Base-by-base conservation (phyloP, 108 stramenopile species). In the Skeletonema marinoi region DNA sequence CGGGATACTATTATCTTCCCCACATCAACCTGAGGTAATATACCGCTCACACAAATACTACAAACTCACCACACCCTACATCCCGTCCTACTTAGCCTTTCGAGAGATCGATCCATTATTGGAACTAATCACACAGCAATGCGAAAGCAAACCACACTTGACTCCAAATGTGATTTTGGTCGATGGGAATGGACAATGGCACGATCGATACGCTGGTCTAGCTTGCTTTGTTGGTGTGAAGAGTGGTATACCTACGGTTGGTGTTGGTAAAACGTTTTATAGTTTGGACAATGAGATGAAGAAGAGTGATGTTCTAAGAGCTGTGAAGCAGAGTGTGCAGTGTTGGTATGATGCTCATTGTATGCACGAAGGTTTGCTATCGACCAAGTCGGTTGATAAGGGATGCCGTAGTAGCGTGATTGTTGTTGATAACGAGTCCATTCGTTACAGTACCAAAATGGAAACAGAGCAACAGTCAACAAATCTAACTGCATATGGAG, bases 171-270 rank as follows among this genome's bases (percentile, higher is more conserved):
- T 79, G 25, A 74, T 86, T n/a, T 38, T 86, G 72, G 85, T 86
- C 0, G 85, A 86, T 70, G 85, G 81, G 17, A 92, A 92, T 86
- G 91, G 91, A 1, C 78, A 82, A 32, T 81, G 88, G 46, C 92
- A 93, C 66, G 81, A 84, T 36, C 66, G 89, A 33, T 50, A 68
- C n/a, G 89, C 92, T 9, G 89, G 92, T 6, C 65, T 90, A 6
- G 92, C 92, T 4, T 88, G 80, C 50, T 86, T 84, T 65, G 35
- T 92, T 51, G 92, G 92, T 25, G 86, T 87, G 3, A 77, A 81
- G 17, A 86, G 83, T 7, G 80, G 78, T 1, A 76, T 90, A 33
- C 88, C 88, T 6, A 89, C 89, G 30, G 86, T 92, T 66, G 89
- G 92, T 12, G 73, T 90, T 33, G 89, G 87, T 3, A 90, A 93